phyloP scores from a whole-genome alignment of 257 asterid species.

The Solanum bukasovii region DNA sequence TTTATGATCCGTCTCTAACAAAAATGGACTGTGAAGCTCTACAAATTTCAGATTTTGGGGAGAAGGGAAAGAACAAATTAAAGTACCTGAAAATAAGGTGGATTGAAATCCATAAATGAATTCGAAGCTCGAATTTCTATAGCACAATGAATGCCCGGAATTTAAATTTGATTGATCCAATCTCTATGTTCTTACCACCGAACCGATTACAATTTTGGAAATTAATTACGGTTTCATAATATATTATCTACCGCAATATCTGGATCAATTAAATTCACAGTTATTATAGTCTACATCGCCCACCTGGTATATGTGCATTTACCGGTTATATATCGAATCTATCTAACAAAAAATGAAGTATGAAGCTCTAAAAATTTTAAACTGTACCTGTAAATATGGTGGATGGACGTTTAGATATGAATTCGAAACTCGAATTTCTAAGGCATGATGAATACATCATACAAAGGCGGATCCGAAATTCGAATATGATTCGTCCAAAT shows the following conservation, averaged over 20 bases:
- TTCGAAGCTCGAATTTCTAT: neutral
- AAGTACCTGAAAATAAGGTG: conserved; percentile 38
- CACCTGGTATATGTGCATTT: neutral
- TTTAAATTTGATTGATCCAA: neutral
- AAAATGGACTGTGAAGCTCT: neutral
- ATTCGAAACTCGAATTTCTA: neutral
- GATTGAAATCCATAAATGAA: conserved; percentile 19
- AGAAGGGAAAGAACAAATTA: neutral
- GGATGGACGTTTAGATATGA: neutral
- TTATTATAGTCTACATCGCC: neutral
- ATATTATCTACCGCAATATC: too few relatives aligned
- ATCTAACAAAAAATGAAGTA: neutral
- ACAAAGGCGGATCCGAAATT: neutral
- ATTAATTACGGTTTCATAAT: neutral
- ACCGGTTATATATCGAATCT: too few relatives aligned
- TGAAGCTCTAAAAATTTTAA: neutral
- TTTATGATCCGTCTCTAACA: neutral
- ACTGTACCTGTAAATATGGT: neutral
- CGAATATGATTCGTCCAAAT: neutral
- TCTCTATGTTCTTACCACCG: neutral
- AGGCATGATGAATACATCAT: neutral
- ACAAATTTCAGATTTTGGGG: neutral
- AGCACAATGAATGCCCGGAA: neutral
- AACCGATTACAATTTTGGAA: neutral
- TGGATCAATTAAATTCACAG: neutral